Evolutionary conservation across 345 rosid species (phyloP), one percentile per base, ranked within the genome.

Genomic region (Eucalyptus cloeziana): DNA sequence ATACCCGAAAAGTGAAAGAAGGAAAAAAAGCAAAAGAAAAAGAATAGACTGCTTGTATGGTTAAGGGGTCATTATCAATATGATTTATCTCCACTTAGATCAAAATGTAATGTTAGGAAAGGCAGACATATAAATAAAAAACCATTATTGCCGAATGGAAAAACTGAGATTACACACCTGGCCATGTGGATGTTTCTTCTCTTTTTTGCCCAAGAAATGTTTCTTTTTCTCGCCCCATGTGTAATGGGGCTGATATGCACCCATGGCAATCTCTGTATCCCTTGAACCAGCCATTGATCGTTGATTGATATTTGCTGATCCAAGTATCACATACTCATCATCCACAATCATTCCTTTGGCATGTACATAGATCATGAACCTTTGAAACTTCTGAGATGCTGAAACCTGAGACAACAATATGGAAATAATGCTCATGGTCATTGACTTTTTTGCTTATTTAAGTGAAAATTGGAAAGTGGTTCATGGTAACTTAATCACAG

Each of bases 181-280:
- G 86, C 99, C 97, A n/a, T 86, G 92, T 25, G 83, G 83, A 71
- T 71, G 83, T 71, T 71, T 71, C 45, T 71, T 71, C 83, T 37
- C 83, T 10, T 71, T 71, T 71, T 37, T 71, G 11, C 87, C 87
- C 24, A 51, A 56, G 40, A 97, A 97, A 85, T 94, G 97, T 85
- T 90, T 90, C 86, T 92, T 92, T 89, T 88, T 93, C 86, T 94
- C 87, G 49, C 90, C 90, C 95, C 97, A 94, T n/a, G 95, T 95
- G 85, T 96, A 91, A 44, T 93, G 92, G 17, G 95, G 95, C 91
- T 96, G 98, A 89, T 94, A 95, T 24, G 96, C 96, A 12, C 98
- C 99, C 93, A 97, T 96, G 76, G 98, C 99, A 58, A 97, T 96
- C 93, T 97, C 98, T 1, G 99, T 97, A 90, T 96, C 98, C 88